Conservation (phyloP, 2,329 filamentous ascomycete genomes). For the Tolypocladium pustulatum region DNA sequence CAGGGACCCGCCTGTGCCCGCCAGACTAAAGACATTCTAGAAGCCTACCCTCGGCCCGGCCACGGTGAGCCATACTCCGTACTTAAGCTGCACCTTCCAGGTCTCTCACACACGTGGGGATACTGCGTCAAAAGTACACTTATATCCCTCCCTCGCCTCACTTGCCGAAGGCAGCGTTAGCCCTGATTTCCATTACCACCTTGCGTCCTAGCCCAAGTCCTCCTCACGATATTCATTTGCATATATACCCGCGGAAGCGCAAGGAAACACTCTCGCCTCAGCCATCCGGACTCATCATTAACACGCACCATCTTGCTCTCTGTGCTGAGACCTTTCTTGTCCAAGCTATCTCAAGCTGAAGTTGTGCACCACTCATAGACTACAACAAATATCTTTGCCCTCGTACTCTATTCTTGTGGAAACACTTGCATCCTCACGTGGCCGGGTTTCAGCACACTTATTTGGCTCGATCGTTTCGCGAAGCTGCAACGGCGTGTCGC, state of each 20-base stretch:
- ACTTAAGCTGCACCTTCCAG: not conserved
- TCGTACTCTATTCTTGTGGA: not conserved
- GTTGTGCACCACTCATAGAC: not conserved
- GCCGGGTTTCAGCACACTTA: not conserved
- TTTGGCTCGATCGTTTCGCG: not conserved
- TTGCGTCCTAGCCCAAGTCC: not conserved
- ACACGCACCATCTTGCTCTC: not conserved
- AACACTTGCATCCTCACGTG: not conserved
- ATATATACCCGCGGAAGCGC: not conserved
- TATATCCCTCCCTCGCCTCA: constrained; percentile 1
- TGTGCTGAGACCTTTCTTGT: not conserved
- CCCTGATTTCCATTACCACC: not conserved
- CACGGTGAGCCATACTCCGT: not conserved
- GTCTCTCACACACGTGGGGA: not conserved
- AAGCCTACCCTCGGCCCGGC: not conserved
- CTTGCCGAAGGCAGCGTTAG: not conserved
- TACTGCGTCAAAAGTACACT: not conserved
- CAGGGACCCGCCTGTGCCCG: not conserved
- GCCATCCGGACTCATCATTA: not conserved
- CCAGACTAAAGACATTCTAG: not conserved
- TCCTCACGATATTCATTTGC: not conserved
- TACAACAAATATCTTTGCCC: not conserved
- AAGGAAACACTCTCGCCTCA: not conserved
- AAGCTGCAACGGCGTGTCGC: not conserved
- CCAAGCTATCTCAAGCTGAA: not conserved